Base-by-base conservation (phyloP, 768 basidiomycete genomes). In the Lentinula lateritia region DNA sequence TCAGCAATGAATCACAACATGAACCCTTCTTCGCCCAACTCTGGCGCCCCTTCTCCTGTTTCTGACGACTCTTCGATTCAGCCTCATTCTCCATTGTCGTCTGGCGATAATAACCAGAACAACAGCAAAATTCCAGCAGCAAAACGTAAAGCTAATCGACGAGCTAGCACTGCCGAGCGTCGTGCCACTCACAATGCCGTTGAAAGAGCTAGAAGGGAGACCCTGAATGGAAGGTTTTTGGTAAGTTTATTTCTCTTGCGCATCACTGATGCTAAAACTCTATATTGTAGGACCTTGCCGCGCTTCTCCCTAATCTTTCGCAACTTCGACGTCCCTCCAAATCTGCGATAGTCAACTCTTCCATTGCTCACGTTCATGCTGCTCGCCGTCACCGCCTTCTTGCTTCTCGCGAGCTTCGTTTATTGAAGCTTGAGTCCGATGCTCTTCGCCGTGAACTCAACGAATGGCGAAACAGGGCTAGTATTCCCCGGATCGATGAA, bases 161-260 rank as follows among this genome's bases (percentile, higher is more conserved):
- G 95, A 36, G 95, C 95, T 56, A 97, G 96, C 77, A 98, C 95
- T 57, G 95, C 95, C 58, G 96, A 98, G 73, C 92, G 95, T 74
- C 80, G 96, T 41, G 93, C 94, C 5, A 95, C 92, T 20, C 96
- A 99, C 78, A 99, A 98, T 72, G 96, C 97, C 36, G 93, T 98
- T 61, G 96, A 98, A 78, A 83, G 96, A 55, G 90, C 91, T 70
- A 84, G 96, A 54, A 80, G 96, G 53, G 96, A 98, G 78, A 95
- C 91, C 48, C 78, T 98, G 57, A 98, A 98, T 72, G 85, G 90
- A 59, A 84, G 94, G 62, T 98, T 98, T 79, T 78, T 97, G 67
- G 91, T 88, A 71, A 69, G 88, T 73, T 54, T 58, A 39, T 0
- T 4, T n/a, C 50, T 64, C 41, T 52, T 35, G 54, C 50, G 43